A percentile compares a stretch with the other conserved stretches of the same genome.
Evolutionary conservation across 2,329 filamentous ascomycete species (phyloP).

Genomic region (Thermoascus crustaceus): DNA sequence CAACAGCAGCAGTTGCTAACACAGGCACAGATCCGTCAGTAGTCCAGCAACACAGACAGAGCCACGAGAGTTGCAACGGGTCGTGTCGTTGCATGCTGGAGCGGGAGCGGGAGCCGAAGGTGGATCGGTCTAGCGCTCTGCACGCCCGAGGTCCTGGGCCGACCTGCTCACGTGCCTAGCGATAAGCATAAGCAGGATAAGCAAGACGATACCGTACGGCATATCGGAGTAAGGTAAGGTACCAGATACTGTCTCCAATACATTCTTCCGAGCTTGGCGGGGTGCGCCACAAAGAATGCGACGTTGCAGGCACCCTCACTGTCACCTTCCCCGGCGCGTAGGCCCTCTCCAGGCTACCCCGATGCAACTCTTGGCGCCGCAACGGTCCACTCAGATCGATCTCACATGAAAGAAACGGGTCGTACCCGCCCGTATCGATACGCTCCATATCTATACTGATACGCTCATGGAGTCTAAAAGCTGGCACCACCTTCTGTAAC

Average conservation of each 20-base stretch:
- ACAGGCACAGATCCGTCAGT: background rate
- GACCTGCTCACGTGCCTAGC: background rate
- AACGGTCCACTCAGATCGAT: background rate
- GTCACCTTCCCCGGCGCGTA: no score
- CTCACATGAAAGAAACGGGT: background rate
- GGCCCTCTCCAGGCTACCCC: background rate
- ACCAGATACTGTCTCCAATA: background rate
- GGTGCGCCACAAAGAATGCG: background rate
- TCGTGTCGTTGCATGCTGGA: background rate
- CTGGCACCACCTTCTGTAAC: no score
- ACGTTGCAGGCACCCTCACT: background rate
- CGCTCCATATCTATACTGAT: no score
- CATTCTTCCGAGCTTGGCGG: background rate
- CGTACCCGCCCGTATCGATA: no score
- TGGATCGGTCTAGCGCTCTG: no score
- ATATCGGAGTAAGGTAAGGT: background rate
- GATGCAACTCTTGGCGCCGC: background rate
- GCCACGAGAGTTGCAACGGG: slow-evolving; percentile 1
- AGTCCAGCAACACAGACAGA: background rate
- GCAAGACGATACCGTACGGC: no score
- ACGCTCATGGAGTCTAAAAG: no score
- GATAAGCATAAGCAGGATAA: no score
- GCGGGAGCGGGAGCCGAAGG: background rate
- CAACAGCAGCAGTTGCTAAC: background rate
- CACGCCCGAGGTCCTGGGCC: no score